Percentiles rank a stretch among this genome's conserved stretches.
Evolutionary conservation across 352 stramenopile species (phyloP).

Genomic region (Pythium biforme): DNA sequence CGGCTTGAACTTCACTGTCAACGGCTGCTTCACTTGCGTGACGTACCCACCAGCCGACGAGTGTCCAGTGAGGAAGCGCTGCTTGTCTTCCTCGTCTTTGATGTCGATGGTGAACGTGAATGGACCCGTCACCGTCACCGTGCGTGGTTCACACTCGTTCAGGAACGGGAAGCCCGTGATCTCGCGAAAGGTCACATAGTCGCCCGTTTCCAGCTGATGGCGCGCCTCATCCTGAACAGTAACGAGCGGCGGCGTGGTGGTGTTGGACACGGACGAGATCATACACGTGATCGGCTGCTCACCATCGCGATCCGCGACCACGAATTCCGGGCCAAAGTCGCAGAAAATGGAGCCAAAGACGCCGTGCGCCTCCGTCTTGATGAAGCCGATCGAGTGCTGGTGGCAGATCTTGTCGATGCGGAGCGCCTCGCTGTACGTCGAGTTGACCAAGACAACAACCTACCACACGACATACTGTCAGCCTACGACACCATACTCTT

Average conservation of each 20-base stretch:
- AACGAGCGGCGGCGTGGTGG: slow-evolving; percentile 75
- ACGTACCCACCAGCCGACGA: slow-evolving; percentile 85
- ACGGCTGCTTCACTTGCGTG: slow-evolving; percentile 95
- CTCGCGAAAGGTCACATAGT: slow-evolving; percentile 96
- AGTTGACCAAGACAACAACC: slow-evolving; percentile 86
- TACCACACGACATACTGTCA: slow-evolving; percentile 19
- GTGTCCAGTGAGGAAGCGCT: slow-evolving; percentile 55
- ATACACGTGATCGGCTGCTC: slow-evolving; percentile 92
- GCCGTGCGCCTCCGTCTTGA: slow-evolving; percentile 89
- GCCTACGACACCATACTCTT: background rate
- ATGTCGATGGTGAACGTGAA: slow-evolving; percentile 97
- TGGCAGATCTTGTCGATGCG: slow-evolving; percentile 87
- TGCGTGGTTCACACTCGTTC: slow-evolving; percentile 64
- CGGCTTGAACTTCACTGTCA: slow-evolving; percentile 92
- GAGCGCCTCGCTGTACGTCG: slow-evolving; percentile 61
- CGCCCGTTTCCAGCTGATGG: slow-evolving; percentile 96
- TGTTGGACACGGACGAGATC: slow-evolving; percentile 91
- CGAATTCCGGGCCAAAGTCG: slow-evolving; percentile 96
- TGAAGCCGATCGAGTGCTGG: slow-evolving; percentile 86
- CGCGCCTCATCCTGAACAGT: slow-evolving; percentile 98
- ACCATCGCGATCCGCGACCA: slow-evolving; percentile 93
- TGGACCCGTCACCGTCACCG: slow-evolving; percentile 86
- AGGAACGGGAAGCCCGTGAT: slow-evolving; percentile 91
- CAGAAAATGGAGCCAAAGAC: slow-evolving; percentile 97
- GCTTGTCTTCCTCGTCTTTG: slow-evolving; percentile 64